A percentile compares a stretch with the other conserved stretches of the same genome.
Conservation (phyloP, 1,284 basidiomycete genomes). For the Rhodotorula sp. region DNA sequence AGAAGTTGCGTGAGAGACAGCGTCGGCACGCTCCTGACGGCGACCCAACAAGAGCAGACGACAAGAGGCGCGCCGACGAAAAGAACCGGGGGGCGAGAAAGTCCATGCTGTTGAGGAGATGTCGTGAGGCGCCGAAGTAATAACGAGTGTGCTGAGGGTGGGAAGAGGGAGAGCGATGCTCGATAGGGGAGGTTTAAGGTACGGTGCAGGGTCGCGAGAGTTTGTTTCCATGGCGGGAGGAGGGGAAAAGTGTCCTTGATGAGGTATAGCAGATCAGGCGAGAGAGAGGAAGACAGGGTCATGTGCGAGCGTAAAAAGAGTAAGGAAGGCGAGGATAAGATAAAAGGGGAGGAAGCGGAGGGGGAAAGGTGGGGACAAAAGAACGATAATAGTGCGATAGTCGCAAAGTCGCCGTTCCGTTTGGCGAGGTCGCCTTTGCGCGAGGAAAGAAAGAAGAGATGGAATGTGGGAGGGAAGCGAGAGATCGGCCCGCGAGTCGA, state of each 20-base stretch:
- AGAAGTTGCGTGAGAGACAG: neutral
- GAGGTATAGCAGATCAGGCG: neutral
- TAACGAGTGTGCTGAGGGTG: neutral
- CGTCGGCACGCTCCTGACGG: too few species aligned
- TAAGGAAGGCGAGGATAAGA: neutral
- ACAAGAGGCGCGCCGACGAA: too few species aligned
- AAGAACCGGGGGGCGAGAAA: neutral
- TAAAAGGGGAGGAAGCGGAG: too few species aligned
- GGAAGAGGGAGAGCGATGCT: neutral
- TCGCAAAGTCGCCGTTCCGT: too few species aligned
- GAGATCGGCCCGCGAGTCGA: neutral
- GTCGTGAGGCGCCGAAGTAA: neutral
- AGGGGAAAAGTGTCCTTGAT: constrained; percentile 1
- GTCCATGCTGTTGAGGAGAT: constrained; percentile 4
- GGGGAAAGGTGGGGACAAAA: neutral
- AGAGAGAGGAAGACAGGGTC: neutral
- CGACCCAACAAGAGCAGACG: neutral
- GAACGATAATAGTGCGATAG: too few species aligned
- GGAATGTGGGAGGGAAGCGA: neutral
- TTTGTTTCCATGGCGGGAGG: neutral
- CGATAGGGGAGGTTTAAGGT: neutral
- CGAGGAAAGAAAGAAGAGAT: too few species aligned
- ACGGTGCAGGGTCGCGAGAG: neutral
- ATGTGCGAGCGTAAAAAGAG: constrained; percentile 5
- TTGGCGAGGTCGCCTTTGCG: too few species aligned